Evolutionary conservation across 1,284 basidiomycete genomes (phyloP), one percentile per base, ranked within the genome.

Genomic region (Trichosporon sp.): DNA sequence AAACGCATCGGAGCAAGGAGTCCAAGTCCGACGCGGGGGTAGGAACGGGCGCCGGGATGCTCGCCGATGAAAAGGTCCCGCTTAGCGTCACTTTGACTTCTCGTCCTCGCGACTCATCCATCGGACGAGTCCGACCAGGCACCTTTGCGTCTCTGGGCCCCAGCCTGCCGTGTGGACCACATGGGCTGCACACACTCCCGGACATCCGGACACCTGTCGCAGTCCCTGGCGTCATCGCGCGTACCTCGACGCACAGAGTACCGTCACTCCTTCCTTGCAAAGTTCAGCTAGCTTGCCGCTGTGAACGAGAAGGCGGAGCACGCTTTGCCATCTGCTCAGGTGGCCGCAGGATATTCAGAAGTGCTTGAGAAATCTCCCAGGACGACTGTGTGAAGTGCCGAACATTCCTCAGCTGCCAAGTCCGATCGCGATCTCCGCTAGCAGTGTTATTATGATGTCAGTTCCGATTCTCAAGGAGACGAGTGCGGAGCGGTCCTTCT

Each of bases 101-200:
- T 54, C 51, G 51, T 26, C 51, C 51, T 54, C 51, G n/a, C 19
- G 19, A 54, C 51, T 54, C 51, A 54, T 19, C 51, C 51, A 54
- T 54, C 51, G 51, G 51, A 16, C 8, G 51, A 54, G 19, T n/a
- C 51, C 51, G 51, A 54, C 51, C 51, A 54, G 51, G 51, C 51
- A 54, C 51, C 43, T 3, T 46, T 46, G 16, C 4, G 16, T 12
- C 38, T 12, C 43, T 46, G 43, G 43, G 43, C 43, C 43, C 43
- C 43, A 46, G 43, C 4, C 43, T n/a, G 43, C 11, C 8, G 43
- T 46, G 43, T 46, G 16, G 43, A 5, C 43, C 43, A 46, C 43
- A 46, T 46, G 43, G 43, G 43, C 26, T 26, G 26, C 43, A 46
- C 43, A 4, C 16, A 5, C 16, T 11, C 11, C 43, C 43, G 43